Percentiles rank a stretch among this genome's conserved stretches.
Evolutionary conservation across 2,329 filamentous ascomycete species (phyloP).

Genomic region (Cordyceps cateniannulata): DNA sequence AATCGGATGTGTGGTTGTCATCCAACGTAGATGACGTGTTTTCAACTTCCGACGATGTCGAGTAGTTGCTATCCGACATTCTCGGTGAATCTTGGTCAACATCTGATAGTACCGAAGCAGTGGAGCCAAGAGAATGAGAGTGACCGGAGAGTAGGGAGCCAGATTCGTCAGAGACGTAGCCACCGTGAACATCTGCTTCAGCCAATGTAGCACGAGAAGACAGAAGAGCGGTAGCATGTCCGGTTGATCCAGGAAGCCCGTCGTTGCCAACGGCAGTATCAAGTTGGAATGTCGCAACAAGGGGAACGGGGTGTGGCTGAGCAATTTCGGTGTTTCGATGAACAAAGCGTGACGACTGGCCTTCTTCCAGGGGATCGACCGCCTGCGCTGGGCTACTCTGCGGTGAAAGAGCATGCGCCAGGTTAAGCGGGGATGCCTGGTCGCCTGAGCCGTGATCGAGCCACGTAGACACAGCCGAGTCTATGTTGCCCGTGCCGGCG

Average conservation of each 20-base stretch:
- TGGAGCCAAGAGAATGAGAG: neutral
- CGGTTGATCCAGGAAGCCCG: neutral
- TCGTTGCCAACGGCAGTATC: neutral
- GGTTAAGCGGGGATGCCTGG: neutral
- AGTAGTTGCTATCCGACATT: neutral
- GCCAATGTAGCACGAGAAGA: no score
- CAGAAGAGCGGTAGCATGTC: neutral
- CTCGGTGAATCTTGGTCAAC: neutral
- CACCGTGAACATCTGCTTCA: neutral
- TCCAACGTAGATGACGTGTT: neutral
- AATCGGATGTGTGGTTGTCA: neutral
- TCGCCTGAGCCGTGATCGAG: neutral
- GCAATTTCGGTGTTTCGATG: neutral
- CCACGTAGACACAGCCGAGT: neutral
- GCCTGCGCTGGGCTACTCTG: neutral
- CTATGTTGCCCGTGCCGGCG: neutral
- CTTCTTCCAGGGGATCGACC: neutral
- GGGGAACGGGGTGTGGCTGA: neutral
- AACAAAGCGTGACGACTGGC: neutral
- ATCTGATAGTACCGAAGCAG: neutral
- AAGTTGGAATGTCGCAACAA: neutral
- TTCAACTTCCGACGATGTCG: neutral
- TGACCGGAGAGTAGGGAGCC: neutral
- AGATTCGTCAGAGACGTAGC: constrained; percentile 3
- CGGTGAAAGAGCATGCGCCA: neutral